Evolutionary conservation across 164 flowering plant genomes (phyloP), one percentile per base, ranked within the genome.

Genomic region (Vitis labrusca): DNA sequence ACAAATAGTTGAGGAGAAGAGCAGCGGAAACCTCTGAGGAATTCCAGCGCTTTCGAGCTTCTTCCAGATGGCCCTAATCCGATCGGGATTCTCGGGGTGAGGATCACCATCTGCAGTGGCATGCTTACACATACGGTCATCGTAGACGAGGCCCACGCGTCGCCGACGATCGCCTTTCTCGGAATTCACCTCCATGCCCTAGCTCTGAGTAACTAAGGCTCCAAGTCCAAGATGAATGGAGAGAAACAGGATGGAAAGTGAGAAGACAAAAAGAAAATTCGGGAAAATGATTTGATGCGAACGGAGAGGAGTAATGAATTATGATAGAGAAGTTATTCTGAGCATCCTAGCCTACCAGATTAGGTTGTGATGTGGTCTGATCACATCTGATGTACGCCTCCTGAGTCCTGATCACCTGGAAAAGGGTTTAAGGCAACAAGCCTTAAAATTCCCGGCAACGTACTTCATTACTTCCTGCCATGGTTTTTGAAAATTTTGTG

Each of bases 51-150:
- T 58, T 53, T 86, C 73, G 12, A 94, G 97, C 79, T 79, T 85
- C 14, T 79, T 73, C 97, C 95, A 92, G 50, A 92, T 90, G 32
- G 77, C 86, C 19, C 63, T 79, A 66, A 95, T 88, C 27, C 99
- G 90, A 75, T 79, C 58, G 2, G 99, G 97, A 49, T 79, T 80
- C 70, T 94, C 98, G 0, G 97, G 97, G 69, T 95, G 99, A 68
- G 65, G 44, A 3, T 85, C 86, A 1, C 73, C 86, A 50, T 77
- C 80, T 0, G 95, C 90, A 1, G 82, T 76, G 13, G 50, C 63
- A 71, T 95, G 98, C 50, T 81, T 77, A 63, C 97, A 89, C 99
- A 92, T 93, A 68, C 95, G 81, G 72, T 92, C 97, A 65, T 94
- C 99, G 76, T 92, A 93, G 0, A 91, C 8, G 27, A 92, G 67